Evolutionary conservation across 2,329 filamentous ascomycete species (phyloP).

Genomic region (Atkinsonella texensis): DNA sequence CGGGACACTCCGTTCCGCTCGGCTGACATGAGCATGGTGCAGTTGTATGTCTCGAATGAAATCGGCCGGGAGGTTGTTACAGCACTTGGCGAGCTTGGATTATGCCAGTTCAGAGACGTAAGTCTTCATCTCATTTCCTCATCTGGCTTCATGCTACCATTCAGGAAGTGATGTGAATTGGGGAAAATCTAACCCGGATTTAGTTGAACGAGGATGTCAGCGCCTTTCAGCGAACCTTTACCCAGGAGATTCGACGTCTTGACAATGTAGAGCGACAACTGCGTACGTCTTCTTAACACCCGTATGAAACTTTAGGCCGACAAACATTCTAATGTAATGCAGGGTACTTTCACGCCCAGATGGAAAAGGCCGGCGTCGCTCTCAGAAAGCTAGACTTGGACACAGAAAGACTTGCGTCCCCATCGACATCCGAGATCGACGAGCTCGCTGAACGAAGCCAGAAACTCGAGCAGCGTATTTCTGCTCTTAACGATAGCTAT

Average conservation of each 20-base stretch:
- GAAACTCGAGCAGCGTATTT: conserved; percentile 80
- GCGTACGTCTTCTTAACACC: conserved; percentile 45
- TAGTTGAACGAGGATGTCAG: conserved; percentile 87
- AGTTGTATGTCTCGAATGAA: conserved; percentile 98
- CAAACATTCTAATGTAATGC: conserved; percentile 17
- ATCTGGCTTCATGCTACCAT: neutral
- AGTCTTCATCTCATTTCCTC: conserved; percentile 20
- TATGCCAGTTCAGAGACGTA: conserved; percentile 97
- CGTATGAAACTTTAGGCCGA: neutral
- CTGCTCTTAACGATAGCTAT: conserved; percentile 92
- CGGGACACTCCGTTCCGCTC: conserved; percentile 98
- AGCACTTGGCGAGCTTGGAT: conserved; percentile 86
- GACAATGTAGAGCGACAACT: conserved; percentile 98
- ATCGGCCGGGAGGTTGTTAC: conserved; percentile 97
- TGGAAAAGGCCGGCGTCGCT: conserved; percentile 81
- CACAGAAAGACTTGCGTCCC: conserved; percentile 71
- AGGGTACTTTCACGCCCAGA: conserved; percentile 92
- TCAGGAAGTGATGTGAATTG: neutral
- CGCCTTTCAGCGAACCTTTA: conserved; percentile 95
- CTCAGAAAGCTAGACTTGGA: conserved; percentile 90
- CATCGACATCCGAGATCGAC: conserved; percentile 90
- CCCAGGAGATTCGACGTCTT: conserved; percentile 89
- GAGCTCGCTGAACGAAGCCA: conserved; percentile 88
- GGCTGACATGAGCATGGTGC: conserved; percentile 99
- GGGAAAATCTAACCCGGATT: neutral